Conservation (phyloP, 208 protist genomes). For the Leishmania major region DNA sequence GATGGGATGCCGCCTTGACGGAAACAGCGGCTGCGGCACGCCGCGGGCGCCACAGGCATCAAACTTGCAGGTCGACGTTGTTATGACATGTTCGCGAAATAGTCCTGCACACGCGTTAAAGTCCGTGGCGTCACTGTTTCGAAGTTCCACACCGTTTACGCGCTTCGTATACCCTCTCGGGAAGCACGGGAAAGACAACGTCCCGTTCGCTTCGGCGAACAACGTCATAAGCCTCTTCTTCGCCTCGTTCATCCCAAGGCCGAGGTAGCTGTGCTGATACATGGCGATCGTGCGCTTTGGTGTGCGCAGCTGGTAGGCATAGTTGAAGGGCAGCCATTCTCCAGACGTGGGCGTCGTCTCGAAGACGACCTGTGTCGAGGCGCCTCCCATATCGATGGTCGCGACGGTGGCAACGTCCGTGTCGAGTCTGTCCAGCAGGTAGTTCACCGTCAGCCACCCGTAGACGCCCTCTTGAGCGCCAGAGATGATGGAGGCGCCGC, state of each 20-base stretch:
- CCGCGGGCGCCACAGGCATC: slow-evolving; percentile 48
- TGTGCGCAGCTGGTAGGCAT: slow-evolving; percentile 33
- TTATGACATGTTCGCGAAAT: slow-evolving; percentile 25
- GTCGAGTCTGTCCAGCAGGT: slow-evolving; percentile 47
- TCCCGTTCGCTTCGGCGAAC: slow-evolving; percentile 14
- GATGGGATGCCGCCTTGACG: slow-evolving; percentile 11
- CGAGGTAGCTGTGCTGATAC: slow-evolving; percentile 86
- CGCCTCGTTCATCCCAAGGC: slow-evolving; percentile 75
- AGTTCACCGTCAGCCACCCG: slow-evolving; percentile 88
- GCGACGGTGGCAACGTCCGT: slow-evolving; percentile 14
- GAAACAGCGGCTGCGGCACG: slow-evolving; percentile 57
- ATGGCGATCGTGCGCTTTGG: slow-evolving; percentile 21
- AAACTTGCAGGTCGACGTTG: slow-evolving; percentile 30
- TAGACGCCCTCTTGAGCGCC: slow-evolving; percentile 78
- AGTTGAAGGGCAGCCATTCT: slow-evolving; percentile 49
- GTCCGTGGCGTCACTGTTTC: slow-evolving; percentile 14
- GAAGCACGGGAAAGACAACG: slow-evolving; percentile 30
- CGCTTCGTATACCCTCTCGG: slow-evolving; percentile 16
- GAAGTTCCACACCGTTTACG: slow-evolving; percentile 18
- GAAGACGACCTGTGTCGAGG: slow-evolving; percentile 81
- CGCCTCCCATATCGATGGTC: slow-evolving; percentile 86
- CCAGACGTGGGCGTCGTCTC: slow-evolving; percentile 27
- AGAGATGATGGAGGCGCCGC: slow-evolving; percentile 52
- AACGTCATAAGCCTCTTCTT: slow-evolving; percentile 24
- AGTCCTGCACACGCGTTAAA: slow-evolving; percentile 33